phyloP scores from a whole-genome alignment of 1,284 basidiomycete species.

The Naganishia sp. region DNA sequence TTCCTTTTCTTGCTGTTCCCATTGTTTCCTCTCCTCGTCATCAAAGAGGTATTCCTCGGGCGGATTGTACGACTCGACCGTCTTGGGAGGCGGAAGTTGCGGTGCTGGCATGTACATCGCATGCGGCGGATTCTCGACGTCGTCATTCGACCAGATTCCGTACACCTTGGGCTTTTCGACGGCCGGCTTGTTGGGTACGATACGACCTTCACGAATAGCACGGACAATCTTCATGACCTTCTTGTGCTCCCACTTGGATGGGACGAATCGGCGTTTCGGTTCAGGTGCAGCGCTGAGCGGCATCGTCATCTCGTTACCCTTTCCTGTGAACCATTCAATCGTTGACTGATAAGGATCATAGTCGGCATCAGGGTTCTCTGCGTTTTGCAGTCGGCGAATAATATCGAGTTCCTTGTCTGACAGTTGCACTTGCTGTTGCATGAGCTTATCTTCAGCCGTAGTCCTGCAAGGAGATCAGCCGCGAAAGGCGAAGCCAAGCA shows the following conservation, averaged over 20 bases:
- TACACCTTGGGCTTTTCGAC: constrained; percentile 77
- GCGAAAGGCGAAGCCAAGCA: background rate
- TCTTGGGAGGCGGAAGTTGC: constrained; percentile 82
- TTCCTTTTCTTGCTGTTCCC: constrained; percentile 82
- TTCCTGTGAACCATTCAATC: constrained; percentile 95
- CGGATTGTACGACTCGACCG: constrained; percentile 97
- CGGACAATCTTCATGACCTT: constrained; percentile 99
- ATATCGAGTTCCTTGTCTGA: constrained; percentile 92
- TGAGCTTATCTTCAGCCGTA: constrained; percentile 85
- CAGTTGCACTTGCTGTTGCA: constrained; percentile 82
- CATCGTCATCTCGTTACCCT: constrained; percentile 91
- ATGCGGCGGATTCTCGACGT: constrained; percentile 72
- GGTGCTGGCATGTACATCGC: constrained; percentile 82
- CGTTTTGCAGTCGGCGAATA: constrained; percentile 82
- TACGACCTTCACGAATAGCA: constrained; percentile 93
- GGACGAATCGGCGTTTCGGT: constrained; percentile 94
- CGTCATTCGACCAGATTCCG: constrained; percentile 77
- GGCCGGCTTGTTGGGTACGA: constrained; percentile 81
- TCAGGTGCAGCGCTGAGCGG: constrained; percentile 88
- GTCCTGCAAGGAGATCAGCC: constrained; percentile 61
- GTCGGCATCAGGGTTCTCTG: constrained; percentile 84
- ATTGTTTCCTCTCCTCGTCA: constrained; percentile 77
- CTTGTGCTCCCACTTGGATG: constrained; percentile 99
- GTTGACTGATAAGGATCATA: constrained; percentile 93
- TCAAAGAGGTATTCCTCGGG: constrained; percentile 97